Conservation (phyloP, 805 yeast genomes). For the Candida parachauliodes region DNA sequence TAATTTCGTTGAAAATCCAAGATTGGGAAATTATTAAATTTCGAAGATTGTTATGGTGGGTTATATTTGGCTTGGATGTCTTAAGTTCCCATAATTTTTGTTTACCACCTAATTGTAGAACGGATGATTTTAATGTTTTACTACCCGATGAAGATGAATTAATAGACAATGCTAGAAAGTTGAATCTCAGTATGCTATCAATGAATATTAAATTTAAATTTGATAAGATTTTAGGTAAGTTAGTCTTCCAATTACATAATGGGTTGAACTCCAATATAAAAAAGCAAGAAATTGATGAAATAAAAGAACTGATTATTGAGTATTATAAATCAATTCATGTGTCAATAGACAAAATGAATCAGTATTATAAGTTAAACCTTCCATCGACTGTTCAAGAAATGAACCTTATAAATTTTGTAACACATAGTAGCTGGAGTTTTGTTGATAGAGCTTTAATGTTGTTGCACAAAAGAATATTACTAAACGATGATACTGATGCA, state of each 20-base stretch:
- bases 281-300: constrained; percentile 37
- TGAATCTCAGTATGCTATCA: constrained; percentile 46
- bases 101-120: constrained; percentile 49
- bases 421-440: constrained; percentile 47
- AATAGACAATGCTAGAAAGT: constrained; percentile 24
- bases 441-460: constrained; percentile 52
- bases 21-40: constrained; percentile 48
- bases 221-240: constrained; percentile 49
- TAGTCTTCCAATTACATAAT: constrained; percentile 50
- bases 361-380: constrained; percentile 30
- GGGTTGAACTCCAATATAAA: constrained; percentile 42
- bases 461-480: constrained; percentile 38
- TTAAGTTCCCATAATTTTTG: constrained; percentile 54
- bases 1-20: constrained; percentile 46
- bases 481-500: constrained; percentile 21
- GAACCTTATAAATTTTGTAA: constrained; percentile 46
- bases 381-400: constrained; percentile 37
- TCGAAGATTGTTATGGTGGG: constrained; percentile 66
- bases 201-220: constrained; percentile 53
- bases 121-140: constrained; percentile 54
- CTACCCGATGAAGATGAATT: constrained; percentile 49
- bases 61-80: constrained; percentile 56
- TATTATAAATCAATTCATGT: constrained; percentile 48
- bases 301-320: constrained; percentile 48
- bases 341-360: constrained; percentile 39